A percentile compares a stretch with the other conserved stretches of the same genome.
These are phyloP conservation scores for Phaseolus coccineus DNA, from an alignment of 331 rosid genomes.

Conservation along the genomic window DNA sequence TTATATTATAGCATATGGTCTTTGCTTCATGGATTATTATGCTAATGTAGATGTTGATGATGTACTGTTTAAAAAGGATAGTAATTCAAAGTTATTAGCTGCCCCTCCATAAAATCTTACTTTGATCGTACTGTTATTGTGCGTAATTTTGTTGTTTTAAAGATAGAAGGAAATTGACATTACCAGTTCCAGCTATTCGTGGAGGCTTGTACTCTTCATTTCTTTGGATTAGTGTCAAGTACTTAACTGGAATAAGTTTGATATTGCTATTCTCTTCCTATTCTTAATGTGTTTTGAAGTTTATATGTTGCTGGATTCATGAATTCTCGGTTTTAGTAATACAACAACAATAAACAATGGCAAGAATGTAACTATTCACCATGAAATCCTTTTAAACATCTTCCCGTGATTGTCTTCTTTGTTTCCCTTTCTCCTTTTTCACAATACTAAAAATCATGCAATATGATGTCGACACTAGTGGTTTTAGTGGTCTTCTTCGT, in stretches of 20 bases:
- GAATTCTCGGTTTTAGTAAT: slow-evolving; percentile 4
- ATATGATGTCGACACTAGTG: neutral
- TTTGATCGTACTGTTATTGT: neutral
- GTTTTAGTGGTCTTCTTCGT: neutral
- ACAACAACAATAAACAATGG: neutral
- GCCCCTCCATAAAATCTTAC: slow-evolving; percentile 5
- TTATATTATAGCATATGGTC: neutral
- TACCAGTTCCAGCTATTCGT: neutral
- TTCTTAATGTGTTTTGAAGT: slow-evolving; percentile 16
- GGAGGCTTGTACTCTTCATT: neutral
- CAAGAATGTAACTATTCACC: neutral
- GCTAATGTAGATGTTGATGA: neutral
- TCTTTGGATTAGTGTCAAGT: neutral
- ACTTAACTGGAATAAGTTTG: neutral
- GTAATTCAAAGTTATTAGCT: neutral
- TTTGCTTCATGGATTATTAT: neutral
- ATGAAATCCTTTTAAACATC: neutral
- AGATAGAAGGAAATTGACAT: neutral
- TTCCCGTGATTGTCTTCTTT: neutral
- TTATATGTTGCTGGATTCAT: neutral
- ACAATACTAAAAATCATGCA: neutral
- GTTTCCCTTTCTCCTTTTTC: neutral
- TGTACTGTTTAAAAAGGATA: neutral
- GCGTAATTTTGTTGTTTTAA: neutral
- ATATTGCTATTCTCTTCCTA: neutral